Evolutionary conservation across 208 protist species (phyloP).

Genomic region (Trypanosomatidae sp.): DNA sequence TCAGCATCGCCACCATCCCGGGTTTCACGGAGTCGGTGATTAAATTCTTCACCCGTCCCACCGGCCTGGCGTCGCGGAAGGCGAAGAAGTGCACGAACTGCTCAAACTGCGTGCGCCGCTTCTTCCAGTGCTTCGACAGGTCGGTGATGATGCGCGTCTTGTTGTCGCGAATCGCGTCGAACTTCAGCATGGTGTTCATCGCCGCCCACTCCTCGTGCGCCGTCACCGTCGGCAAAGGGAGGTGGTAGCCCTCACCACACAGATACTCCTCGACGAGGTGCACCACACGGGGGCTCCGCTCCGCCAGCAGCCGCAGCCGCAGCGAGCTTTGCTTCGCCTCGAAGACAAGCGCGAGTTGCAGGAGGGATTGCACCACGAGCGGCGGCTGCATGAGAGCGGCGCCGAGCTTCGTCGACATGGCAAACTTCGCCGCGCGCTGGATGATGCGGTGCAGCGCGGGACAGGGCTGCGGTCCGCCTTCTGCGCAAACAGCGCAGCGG

Average conservation of each 20-base stretch:
- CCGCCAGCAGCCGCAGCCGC: slow-evolving; percentile 70
- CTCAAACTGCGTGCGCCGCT: slow-evolving; percentile 80
- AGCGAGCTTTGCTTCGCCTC: slow-evolving; percentile 80
- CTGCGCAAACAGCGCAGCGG: slow-evolving; percentile 34
- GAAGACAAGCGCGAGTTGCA: slow-evolving; percentile 78
- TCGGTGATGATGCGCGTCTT: slow-evolving; percentile 85
- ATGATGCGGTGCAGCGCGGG: slow-evolving; percentile 30
- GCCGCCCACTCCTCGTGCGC: slow-evolving; percentile 77
- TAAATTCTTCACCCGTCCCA: slow-evolving; percentile 62
- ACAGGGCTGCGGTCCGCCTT: slow-evolving; percentile 45
- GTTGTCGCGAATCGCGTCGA: slow-evolving; percentile 88
- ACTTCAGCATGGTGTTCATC: slow-evolving; percentile 65
- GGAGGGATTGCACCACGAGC: slow-evolving; percentile 62
- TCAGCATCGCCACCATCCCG: slow-evolving; percentile 79
- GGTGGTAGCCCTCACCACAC: slow-evolving; percentile 83
- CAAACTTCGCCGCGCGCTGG: no score
- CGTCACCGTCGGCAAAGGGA: slow-evolving; percentile 67
- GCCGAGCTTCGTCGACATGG: slow-evolving; percentile 40
- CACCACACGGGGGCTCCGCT: slow-evolving; percentile 57
- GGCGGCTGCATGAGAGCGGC: slow-evolving; percentile 62
- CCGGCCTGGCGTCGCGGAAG: slow-evolving; percentile 69
- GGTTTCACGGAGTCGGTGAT: slow-evolving; percentile 82
- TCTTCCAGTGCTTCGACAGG: slow-evolving; percentile 83
- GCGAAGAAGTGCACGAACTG: slow-evolving; percentile 86
- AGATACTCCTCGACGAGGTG: slow-evolving; percentile 65